Conservation (phyloP, 2,329 filamentous ascomycete species). For the Phaeosphaeria sp. region DNA sequence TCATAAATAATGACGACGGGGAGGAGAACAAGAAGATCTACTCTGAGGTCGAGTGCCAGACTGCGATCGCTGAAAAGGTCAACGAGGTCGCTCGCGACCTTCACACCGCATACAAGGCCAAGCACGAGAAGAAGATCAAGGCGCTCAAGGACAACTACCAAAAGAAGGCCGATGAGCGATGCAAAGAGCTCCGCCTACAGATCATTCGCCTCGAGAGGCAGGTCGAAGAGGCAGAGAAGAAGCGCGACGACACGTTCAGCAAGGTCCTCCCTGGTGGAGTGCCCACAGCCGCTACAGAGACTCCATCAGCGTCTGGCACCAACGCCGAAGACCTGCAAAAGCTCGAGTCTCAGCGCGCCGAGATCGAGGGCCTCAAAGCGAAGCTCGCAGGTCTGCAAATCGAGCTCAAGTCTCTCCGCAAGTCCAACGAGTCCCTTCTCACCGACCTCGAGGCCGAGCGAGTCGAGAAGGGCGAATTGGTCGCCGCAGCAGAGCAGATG, state of each 20-base stretch:
- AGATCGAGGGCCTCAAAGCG: constrained; percentile 74
- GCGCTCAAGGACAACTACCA: constrained; percentile 86
- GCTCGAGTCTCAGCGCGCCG: constrained; percentile 69
- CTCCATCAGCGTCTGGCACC: constrained; percentile 8
- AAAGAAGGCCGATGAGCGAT: constrained; percentile 85
- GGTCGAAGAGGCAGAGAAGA: constrained; percentile 74
- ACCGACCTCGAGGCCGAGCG: constrained; percentile 74
- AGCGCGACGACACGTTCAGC: constrained; percentile 70
- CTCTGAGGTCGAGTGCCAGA: constrained; percentile 55
- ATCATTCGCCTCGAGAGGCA: constrained; percentile 74
- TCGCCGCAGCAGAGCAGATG: constrained; percentile 84
- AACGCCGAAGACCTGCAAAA: constrained; percentile 54
- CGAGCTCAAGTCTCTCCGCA: constrained; percentile 72
- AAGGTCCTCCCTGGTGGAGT: constrained; percentile 52
- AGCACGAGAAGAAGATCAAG: constrained; percentile 94
- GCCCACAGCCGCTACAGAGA: constrained; percentile 7
- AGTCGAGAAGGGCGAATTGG: constrained; percentile 83
- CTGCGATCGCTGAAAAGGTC: constrained; percentile 88
- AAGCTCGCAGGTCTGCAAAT: constrained; percentile 77
- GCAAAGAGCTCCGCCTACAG: constrained; percentile 76
- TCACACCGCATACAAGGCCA: constrained; percentile 92
- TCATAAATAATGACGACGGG: constrained; percentile 46
- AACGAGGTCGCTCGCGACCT: constrained; percentile 77
- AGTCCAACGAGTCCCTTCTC: constrained; percentile 72
- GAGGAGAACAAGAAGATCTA: constrained; percentile 44